These are phyloP conservation scores for Boletus rex-veris DNA, from an alignment of 768 basidiomycete genomes.

Conservation along the genomic window DNA sequence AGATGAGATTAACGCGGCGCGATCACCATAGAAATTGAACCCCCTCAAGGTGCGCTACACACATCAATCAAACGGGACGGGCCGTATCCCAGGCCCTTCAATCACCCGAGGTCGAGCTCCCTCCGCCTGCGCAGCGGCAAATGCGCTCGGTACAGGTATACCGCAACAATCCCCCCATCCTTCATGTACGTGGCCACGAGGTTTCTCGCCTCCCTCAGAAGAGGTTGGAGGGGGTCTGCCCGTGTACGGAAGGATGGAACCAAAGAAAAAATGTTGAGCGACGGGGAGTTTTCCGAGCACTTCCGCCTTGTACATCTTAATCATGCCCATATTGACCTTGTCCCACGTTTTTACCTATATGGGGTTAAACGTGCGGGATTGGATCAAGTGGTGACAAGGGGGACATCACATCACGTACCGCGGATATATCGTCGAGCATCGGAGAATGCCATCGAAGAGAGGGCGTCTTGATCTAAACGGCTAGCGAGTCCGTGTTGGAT, in stretches of 20 bases:
- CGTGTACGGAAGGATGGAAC: slow-evolving; percentile 68
- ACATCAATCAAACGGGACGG: slow-evolving; percentile 75
- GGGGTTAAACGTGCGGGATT: background rate
- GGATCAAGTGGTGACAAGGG: background rate
- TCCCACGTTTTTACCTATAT: slow-evolving; percentile 84
- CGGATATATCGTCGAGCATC: slow-evolving; percentile 98
- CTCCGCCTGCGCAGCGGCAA: slow-evolving; percentile 64
- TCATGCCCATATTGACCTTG: slow-evolving; percentile 94
- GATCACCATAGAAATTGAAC: too few species aligned
- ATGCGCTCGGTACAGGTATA: slow-evolving; percentile 79
- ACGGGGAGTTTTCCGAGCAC: slow-evolving; percentile 95
- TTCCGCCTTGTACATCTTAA: slow-evolving; percentile 97
- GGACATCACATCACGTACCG: slow-evolving; percentile 37
- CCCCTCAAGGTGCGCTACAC: too few species aligned
- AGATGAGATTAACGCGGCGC: too few species aligned
- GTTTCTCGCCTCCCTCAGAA: slow-evolving; percentile 21
- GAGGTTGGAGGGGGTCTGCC: slow-evolving; percentile 46
- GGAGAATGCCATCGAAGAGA: slow-evolving; percentile 97
- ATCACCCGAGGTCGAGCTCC: slow-evolving; percentile 38
- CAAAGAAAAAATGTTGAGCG: slow-evolving; percentile 94
- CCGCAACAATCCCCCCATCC: slow-evolving; percentile 93
- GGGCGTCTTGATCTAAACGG: slow-evolving; percentile 82
- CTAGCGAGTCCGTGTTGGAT: background rate
- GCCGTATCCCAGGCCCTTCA: slow-evolving; percentile 61
- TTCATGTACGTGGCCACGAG: slow-evolving; percentile 34